Percentiles rank a stretch among this genome's conserved stretches.
Evolutionary conservation across 257 asterid genomes (phyloP).

Genomic region (Scutellaria baicalensis): DNA sequence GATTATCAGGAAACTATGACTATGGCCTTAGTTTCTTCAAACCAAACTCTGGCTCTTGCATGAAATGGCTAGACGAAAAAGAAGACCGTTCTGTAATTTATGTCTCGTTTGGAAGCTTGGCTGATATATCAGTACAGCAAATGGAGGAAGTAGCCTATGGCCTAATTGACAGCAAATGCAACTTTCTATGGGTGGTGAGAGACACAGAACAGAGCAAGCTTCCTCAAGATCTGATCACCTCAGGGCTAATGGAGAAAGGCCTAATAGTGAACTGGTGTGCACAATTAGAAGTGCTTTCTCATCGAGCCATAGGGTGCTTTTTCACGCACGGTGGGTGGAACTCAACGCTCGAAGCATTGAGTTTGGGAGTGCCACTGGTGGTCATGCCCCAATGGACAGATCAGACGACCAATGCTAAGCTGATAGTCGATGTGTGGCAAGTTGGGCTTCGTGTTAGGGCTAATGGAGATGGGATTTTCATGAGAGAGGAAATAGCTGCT

Average conservation of each 20-base stretch:
- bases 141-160: conserved; percentile 29
- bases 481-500: conserved; percentile 17
- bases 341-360: conserved; percentile 41
- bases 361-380: conserved; percentile 35
- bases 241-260: not conserved
- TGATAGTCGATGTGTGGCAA: conserved; percentile 34
- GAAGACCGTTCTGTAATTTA: conserved; percentile 24
- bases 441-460: conserved; percentile 24
- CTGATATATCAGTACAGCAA: conserved; percentile 1
- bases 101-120: conserved; percentile 36
- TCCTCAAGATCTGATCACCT: not conserved
- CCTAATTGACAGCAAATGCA: conserved; percentile 10
- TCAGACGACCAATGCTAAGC: conserved; percentile 38
- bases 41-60: conserved; percentile 18
- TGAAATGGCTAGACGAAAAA: conserved; percentile 28
- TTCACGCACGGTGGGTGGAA: conserved; percentile 55
- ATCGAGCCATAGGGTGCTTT: conserved; percentile 37
- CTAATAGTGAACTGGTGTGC: conserved; percentile 18
- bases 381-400: conserved; percentile 39
- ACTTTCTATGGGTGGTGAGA: conserved; percentile 42
- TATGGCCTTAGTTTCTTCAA: conserved; percentile 30
- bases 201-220: conserved; percentile 13
- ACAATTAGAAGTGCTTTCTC: conserved; percentile 23
- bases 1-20: conserved; percentile 17
- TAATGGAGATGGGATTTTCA: conserved; percentile 26